Conservation (phyloP, 805 yeast genomes). For the Brettanomyces bruxellensis region DNA sequence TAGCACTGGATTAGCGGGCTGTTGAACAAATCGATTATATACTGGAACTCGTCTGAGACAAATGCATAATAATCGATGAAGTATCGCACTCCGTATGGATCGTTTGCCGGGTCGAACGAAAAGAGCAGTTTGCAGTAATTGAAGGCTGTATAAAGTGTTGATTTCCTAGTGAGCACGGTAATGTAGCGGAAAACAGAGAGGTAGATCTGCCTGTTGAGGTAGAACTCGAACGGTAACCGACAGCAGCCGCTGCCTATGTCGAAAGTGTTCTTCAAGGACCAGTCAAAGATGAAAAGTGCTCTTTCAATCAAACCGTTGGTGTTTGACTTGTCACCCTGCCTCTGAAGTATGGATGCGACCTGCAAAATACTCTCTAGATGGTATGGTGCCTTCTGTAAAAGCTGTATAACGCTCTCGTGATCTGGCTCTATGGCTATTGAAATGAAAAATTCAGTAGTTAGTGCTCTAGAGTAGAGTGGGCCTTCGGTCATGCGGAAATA, state of each 20-base stretch:
- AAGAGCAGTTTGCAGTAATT: conserved; percentile 63
- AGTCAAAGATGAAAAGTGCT: conserved; percentile 70
- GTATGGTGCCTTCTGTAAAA: conserved; percentile 58
- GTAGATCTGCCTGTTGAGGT: conserved; percentile 70
- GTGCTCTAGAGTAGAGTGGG: conserved; percentile 22
- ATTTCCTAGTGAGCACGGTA: conserved; percentile 60
- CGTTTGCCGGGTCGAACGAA: conserved; percentile 63
- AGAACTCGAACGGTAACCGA: conserved; percentile 68
- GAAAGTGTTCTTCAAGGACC: conserved; percentile 56
- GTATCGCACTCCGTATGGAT: conserved; percentile 77
- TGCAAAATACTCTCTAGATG: conserved; percentile 74
- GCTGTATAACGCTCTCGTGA: conserved; percentile 57
- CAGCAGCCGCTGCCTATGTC: conserved; percentile 47
- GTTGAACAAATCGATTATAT: conserved; percentile 45
- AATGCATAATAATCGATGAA: conserved; percentile 76
- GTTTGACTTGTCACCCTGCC: conserved; percentile 70
- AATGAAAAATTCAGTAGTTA: conserved; percentile 40
- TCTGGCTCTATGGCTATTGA: conserved; percentile 69
- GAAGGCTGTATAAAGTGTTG: conserved; percentile 70
- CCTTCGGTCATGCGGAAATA: conserved; percentile 44
- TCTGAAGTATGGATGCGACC: conserved; percentile 59
- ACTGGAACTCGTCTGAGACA: conserved; percentile 54
- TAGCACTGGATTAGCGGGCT: conserved; percentile 52
- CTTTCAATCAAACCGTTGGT: conserved; percentile 70
- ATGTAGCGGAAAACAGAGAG: conserved; percentile 67